Base-by-base conservation (phyloP, 345 rosid species). In the Eucalyptus marginata region DNA sequence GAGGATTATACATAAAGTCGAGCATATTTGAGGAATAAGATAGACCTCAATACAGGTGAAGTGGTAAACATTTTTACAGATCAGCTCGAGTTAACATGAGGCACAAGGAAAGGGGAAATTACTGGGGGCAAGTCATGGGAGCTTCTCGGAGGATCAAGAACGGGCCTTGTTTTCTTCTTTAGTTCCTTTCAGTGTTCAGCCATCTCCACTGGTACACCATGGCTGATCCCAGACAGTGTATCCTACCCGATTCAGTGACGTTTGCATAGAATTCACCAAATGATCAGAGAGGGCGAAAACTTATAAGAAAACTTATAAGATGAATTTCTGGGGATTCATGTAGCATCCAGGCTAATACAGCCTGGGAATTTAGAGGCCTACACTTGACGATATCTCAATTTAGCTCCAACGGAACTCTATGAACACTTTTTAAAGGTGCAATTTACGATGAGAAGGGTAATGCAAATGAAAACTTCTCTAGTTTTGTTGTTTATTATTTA, bases 61-160 rank as follows among this genome's bases (percentile, higher is more conserved):
- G 59, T 36, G 58, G 49, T 33, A 47, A 52, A 86, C 31, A 47
- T 25, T 40, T 49, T 62, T 40, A 36, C 16, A 17, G 1, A 15
- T n/a, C 16, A 88, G 87, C 44, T 43, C 2, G 10, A 7, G 56
- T 50, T 17, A 27, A 68, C 18, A 29, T 4, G 29, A 49, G 18
- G 29, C 88, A 24, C 86, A 64, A 33, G 66, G 52, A 47, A 64
- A 81, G 13, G 62, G 16, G 66, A 29, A 54, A 86, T 92, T 95
- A 96, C 95, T 91, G 97, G 99, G 47, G 99, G 99, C 89, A 97
- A 93, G 92, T 97, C 99, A 89, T 96, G 97, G 94, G 94, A 97
- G 93, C 98, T 96, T 92, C 97, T 94, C 91, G 96, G 91, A 76
- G 98, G 95, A 91, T 96, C 99, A 83, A 95, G 89, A 80, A 97